Evolutionary conservation across 2,329 filamentous ascomycete genomes (phyloP).

Genomic region (Elsinoe perseae): DNA sequence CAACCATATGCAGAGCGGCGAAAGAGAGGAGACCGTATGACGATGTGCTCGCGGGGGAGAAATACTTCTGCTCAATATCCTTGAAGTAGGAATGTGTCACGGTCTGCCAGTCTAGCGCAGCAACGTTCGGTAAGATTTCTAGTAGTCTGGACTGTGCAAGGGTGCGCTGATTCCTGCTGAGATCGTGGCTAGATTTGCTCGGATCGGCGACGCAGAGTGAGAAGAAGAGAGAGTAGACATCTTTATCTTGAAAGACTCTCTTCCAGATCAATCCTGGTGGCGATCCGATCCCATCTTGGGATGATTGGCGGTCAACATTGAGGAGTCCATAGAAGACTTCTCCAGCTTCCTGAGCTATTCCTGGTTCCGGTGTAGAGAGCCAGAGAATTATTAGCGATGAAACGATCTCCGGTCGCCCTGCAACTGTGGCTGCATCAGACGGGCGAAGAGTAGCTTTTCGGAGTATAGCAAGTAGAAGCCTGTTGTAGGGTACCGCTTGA

Average conservation of each 20-base stretch:
- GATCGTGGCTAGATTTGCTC: constrained; percentile 29
- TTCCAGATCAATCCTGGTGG: constrained; percentile 50
- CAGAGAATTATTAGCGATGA: constrained; percentile 49
- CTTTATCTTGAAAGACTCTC: constrained; percentile 52
- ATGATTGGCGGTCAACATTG: constrained; percentile 39
- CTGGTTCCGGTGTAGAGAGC: constrained; percentile 50
- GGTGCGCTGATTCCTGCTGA: constrained; percentile 48
- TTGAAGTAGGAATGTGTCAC: constrained; percentile 45
- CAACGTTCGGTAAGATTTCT: constrained; percentile 49
- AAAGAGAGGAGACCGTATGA: constrained; percentile 44
- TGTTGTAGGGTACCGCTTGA: constrained; percentile 44
- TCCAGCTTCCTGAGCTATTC: constrained; percentile 47
- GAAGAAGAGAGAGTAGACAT: constrained; percentile 52
- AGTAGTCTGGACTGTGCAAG: constrained; percentile 54
- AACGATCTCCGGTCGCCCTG: constrained; percentile 49
- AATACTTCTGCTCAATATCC: constrained; percentile 42
- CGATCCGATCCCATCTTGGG: constrained; percentile 19
- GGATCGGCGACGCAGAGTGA: constrained; percentile 43
- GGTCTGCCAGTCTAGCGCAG: constrained; percentile 47
- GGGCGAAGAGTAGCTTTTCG: constrained; percentile 46
- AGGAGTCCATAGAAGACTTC: constrained; percentile 48
- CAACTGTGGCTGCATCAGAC: constrained; percentile 51
- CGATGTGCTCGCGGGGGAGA: constrained; percentile 28
- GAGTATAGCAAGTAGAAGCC: constrained; percentile 48
- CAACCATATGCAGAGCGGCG: constrained; percentile 48